These are phyloP conservation scores for Penicillium arizonense DNA, from an alignment of 495 filamentous ascomycete species.

Conservation along the genomic window DNA sequence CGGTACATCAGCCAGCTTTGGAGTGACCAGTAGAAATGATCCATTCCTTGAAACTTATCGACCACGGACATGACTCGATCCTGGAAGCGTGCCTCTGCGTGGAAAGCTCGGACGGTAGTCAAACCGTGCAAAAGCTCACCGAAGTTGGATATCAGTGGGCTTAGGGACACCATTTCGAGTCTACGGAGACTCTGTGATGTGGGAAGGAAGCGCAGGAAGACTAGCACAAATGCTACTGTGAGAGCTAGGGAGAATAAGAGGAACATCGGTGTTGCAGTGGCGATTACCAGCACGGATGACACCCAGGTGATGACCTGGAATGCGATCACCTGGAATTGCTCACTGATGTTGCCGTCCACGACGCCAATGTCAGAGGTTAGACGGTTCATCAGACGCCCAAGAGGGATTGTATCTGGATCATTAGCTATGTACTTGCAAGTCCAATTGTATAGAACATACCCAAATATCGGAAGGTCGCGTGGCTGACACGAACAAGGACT, in stretches of 20 bases:
- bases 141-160: slow-evolving; percentile 82
- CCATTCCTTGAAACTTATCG: slow-evolving; percentile 86
- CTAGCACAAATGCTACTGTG: slow-evolving; percentile 58
- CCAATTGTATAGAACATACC: background rate
- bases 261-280: slow-evolving; percentile 69
- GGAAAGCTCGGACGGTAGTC: slow-evolving; percentile 75
- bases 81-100: slow-evolving; percentile 72
- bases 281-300: slow-evolving; percentile 70
- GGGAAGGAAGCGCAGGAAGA: slow-evolving; percentile 73
- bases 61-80: slow-evolving; percentile 69
- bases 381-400: slow-evolving; percentile 83
- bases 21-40: slow-evolving; percentile 88
- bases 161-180: slow-evolving; percentile 81
- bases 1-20: slow-evolving; percentile 80
- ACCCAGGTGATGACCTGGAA: slow-evolving; percentile 67
- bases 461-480: slow-evolving; percentile 83
- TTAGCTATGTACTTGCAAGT: background rate
- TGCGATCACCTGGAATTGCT: slow-evolving; percentile 63
- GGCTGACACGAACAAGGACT: slow-evolving; percentile 65
- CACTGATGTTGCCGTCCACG: slow-evolving; percentile 74
- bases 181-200: slow-evolving; percentile 78
- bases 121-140: slow-evolving; percentile 76
- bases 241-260: slow-evolving; percentile 66
- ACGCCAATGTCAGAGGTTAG: slow-evolving; percentile 82
- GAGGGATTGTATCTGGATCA: slow-evolving; percentile 65